Percentiles rank a stretch among this genome's conserved stretches.
Evolutionary conservation across 73 alveolate genomes (phyloP).

Genomic region (Paraurostyla sp.): DNA sequence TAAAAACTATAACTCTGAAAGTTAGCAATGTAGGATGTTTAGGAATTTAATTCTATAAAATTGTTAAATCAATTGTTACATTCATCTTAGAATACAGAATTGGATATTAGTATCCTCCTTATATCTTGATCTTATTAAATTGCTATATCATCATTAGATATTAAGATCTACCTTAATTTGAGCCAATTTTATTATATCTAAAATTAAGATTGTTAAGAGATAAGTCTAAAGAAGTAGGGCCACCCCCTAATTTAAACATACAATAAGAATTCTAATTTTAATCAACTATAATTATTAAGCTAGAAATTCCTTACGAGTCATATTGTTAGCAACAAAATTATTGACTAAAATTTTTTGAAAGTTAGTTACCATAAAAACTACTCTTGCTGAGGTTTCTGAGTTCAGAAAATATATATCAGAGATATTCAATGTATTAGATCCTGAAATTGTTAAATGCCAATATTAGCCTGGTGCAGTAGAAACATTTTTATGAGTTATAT

Average conservation of each 20-base stretch:
- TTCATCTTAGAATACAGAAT: not conserved
- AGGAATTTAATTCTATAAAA: not conserved
- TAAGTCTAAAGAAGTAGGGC: not conserved
- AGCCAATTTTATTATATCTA: not conserved
- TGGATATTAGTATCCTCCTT: not conserved
- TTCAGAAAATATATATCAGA: not conserved
- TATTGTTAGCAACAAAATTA: not conserved
- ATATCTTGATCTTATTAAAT: not conserved
- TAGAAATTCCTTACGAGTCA: not conserved
- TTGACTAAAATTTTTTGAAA: not conserved
- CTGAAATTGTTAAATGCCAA: not conserved
- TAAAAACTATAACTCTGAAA: not conserved
- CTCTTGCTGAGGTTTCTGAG: not conserved
- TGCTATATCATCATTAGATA: not conserved
- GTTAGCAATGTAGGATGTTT: not conserved
- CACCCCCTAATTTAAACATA: not conserved
- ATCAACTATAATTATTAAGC: not conserved
- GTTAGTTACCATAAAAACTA: not conserved
- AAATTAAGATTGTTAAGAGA: not conserved
- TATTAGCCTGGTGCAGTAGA: not conserved
- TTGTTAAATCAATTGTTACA: not conserved
- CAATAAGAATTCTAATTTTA: not conserved
- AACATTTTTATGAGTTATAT: not conserved
- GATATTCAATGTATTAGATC: not conserved
- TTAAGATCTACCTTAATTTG: not conserved